Evolutionary conservation across 345 rosid species (phyloP), one percentile per base, ranked within the genome.

Genomic region (Murraya koenigii): DNA sequence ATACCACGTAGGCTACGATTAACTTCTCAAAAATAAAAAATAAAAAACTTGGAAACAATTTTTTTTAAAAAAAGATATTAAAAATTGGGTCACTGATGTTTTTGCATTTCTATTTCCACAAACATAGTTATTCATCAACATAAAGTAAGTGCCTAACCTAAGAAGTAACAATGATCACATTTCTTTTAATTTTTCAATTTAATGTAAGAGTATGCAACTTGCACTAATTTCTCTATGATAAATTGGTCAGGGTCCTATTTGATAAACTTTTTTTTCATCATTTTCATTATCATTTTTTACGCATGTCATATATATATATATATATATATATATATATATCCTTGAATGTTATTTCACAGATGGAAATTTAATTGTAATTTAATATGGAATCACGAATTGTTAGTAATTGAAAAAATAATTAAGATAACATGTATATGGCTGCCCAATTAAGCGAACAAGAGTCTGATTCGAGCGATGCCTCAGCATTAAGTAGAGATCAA

Each of bases 401-500:
- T 52, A 52, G 56, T 19, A 15, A 7, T 4, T 52, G 22, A 52
- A 52, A 52, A 52, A 9, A 71, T 33, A 35, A 17, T 33, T 33
- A 7, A 20, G 35, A 33, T 19, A 38, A 39, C 2, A 25, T 23
- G 3, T 0, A 30, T 28, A 32, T 59, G 75, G 69, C 38, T 32
- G 79, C 23, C 63, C 71, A 64, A 71, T 58, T 63, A 22, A 64
- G 35, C 66, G 25, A 71, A 44, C 70, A 78, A 78, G 75, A 62
- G 76, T 80, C 66, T 49, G 26, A 47, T 44, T 23, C 58, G 66
- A 65, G 39, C 26, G 39, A 82, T 72, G 73, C 52, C 62, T 67
- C 26, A 71, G 82, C 41, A 79, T 62, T 62, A 23, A 82, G 84
- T 86, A 61, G 74, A 77, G 77, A 80, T 71, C 75, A 88, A 86